Evolutionary conservation across 139 green algal genomes (phyloP).

Genomic region (Gonium pectorale): DNA sequence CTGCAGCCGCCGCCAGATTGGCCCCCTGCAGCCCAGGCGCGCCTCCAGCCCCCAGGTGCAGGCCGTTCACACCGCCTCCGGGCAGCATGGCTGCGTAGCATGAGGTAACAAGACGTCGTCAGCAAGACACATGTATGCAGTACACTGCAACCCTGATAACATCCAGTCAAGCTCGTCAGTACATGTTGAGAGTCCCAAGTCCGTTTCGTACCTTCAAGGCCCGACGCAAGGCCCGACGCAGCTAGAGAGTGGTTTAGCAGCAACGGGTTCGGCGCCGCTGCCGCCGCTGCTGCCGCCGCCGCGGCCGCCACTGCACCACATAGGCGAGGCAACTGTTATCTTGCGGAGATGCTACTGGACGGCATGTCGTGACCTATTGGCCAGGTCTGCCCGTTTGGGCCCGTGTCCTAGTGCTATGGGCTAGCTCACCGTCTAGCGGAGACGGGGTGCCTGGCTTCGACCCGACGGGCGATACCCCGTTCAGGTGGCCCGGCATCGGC

Average conservation of each 20-base stretch:
- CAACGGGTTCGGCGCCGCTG: slow-evolving; percentile 33
- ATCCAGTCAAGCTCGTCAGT: no score
- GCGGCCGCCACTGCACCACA: slow-evolving; percentile 14
- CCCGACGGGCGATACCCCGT: slow-evolving; percentile 48
- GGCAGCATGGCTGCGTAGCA: slow-evolving; percentile 25
- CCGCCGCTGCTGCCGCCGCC: slow-evolving; percentile 42
- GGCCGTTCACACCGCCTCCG: slow-evolving; percentile 7
- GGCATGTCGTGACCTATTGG: no score
- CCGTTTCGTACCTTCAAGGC: slow-evolving; percentile 25
- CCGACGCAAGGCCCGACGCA: neutral
- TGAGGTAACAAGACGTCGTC: no score
- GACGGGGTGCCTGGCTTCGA: slow-evolving; percentile 64
- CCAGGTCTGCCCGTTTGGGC: no score
- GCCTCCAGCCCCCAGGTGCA: slow-evolving; percentile 11
- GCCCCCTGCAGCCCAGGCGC: neutral
- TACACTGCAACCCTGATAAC: no score
- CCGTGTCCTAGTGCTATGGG: no score
- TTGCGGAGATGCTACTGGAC: no score
- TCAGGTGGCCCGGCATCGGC: slow-evolving; percentile 45
- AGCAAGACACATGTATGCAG: no score
- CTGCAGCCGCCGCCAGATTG: slow-evolving; percentile 10
- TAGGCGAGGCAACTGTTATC: no score
- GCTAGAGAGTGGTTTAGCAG: slow-evolving; percentile 12
- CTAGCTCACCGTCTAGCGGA: slow-evolving; percentile 60
- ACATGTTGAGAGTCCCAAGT: no score